Base-by-base conservation (phyloP, 192 early-diverging fungal species). In the Backusella australiensis region DNA sequence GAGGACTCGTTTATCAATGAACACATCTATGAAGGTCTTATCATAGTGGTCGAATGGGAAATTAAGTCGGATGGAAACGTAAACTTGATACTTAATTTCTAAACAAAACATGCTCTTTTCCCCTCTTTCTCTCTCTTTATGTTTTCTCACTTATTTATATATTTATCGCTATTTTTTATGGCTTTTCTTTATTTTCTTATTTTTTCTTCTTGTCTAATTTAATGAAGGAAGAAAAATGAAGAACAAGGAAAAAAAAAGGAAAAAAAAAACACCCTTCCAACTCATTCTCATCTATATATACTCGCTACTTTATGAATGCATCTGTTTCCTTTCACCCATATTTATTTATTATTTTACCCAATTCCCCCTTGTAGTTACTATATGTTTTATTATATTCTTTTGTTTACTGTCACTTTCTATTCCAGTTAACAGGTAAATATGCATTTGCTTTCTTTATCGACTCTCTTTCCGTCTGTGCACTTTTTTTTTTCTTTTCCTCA, bases 261-360 rank as follows among this genome's bases (percentile, higher is more conserved):
- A 39, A 46, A 46, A 42, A 69, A 70, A 70, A 35, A 21, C 38
- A 42, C 17, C 21, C 68, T 68, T 46, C 26, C 68, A 34, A 35
- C 46, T 29, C 15, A n/a, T 7, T 41, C 39, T 65, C 42, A 44
- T 44, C 56, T 21, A 34, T 38, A 41, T 71, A 82, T 82, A 78
- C 52, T 75, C 34, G 81, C 77, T 41, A 70, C 69, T 65, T 84
- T 89, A 76, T 86, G 82, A 79, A 81, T 84, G 69, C 75, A 84
- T 5, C 63, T 85, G 69, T 82, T 86, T 36, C 74, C 80, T 36
- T 77, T 84, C 49, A 59, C 84, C n/a, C 87, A 86, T 71, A 79
- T 85, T 17, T 63, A 84, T 9, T 84, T 85, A 42, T 74, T 84
- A 12, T 80, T 82, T 26, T 86, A 86, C 0, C 86, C 85, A 29